Conservation (phyloP, 1,284 basidiomycete genomes). For the Ceratorhiza oryzae-sativae region DNA sequence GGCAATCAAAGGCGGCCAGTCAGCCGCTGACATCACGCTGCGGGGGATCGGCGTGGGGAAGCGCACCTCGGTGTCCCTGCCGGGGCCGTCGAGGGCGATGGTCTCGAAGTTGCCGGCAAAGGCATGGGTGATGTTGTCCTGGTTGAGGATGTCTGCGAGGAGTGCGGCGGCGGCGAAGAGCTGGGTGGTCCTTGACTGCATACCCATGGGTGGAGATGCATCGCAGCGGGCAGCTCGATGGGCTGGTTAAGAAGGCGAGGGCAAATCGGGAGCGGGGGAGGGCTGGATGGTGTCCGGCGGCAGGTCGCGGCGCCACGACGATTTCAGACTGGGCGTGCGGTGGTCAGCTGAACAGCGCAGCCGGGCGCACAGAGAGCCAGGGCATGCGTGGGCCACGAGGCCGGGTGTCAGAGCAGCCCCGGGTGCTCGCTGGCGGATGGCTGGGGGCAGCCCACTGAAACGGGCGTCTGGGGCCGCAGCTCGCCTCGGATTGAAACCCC, state of each 20-base stretch:
- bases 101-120: constrained; percentile 71
- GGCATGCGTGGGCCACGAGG: constrained; percentile 2
- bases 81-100: constrained; percentile 55
- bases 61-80: constrained; percentile 42
- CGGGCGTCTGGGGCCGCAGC: neutral
- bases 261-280: neutral
- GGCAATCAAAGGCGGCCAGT: constrained; percentile 15
- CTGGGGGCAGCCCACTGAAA: too few relatives aligned
- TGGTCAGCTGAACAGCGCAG: constrained; percentile 17
- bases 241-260: constrained; percentile 18
- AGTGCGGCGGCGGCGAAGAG: constrained; percentile 68
- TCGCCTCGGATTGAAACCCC: neutral
- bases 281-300: constrained; percentile 22
- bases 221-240: neutral
- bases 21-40: constrained; percentile 13
- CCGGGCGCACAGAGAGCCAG: constrained; percentile 4
- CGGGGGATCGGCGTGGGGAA: constrained; percentile 39
- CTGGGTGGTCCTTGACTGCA: constrained; percentile 66
- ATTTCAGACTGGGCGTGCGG: neutral
- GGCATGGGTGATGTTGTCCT: constrained; percentile 65
- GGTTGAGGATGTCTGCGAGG: constrained; percentile 63
- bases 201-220: constrained; percentile 47
- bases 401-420: neutral
- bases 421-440: too few relatives aligned
- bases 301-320: constrained; percentile 7